phyloP scores from a whole-genome alignment of 768 basidiomycete species.

The Amylocystis lapponica region DNA sequence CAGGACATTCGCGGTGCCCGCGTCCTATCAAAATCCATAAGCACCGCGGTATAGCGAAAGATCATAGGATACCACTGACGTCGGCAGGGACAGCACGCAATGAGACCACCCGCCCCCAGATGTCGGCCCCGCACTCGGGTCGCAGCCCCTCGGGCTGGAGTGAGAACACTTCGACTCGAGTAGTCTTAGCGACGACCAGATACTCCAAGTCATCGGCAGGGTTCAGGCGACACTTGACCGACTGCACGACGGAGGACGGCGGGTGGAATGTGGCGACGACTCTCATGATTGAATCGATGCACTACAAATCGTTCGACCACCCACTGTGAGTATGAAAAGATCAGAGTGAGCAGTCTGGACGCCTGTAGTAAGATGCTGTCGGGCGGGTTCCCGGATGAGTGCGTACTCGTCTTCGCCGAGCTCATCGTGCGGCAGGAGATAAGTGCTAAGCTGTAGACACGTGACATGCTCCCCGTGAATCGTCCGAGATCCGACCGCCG shows the following conservation, averaged over 20 bases:
- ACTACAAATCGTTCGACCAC: no score
- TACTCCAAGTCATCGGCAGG: conserved; percentile 49
- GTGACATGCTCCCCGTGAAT: no score
- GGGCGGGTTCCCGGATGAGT: no score
- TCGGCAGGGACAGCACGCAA: conserved; percentile 49
- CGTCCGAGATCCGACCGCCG: no score
- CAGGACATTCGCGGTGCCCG: conserved; percentile 44
- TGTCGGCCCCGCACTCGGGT: conserved; percentile 51
- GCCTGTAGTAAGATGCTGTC: no score
- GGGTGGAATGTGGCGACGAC: conserved; percentile 73
- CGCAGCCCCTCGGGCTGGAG: conserved; percentile 54
- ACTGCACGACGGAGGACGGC: conserved; percentile 65
- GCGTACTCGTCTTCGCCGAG: no score
- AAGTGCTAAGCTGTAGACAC: no score
- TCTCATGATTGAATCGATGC: no score
- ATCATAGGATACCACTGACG: conserved; percentile 34
- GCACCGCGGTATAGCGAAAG: neutral
- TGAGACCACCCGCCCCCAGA: conserved; percentile 64
- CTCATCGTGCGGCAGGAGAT: no score
- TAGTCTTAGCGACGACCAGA: conserved; percentile 63
- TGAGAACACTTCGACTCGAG: conserved; percentile 64
- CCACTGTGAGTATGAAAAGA: no score
- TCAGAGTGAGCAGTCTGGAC: no score
- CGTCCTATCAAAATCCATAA: neutral
- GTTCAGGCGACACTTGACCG: conserved; percentile 64